Evolutionary conservation across 306 rosid species (phyloP).

Genomic region (Gynostemma pentaphyllum): DNA sequence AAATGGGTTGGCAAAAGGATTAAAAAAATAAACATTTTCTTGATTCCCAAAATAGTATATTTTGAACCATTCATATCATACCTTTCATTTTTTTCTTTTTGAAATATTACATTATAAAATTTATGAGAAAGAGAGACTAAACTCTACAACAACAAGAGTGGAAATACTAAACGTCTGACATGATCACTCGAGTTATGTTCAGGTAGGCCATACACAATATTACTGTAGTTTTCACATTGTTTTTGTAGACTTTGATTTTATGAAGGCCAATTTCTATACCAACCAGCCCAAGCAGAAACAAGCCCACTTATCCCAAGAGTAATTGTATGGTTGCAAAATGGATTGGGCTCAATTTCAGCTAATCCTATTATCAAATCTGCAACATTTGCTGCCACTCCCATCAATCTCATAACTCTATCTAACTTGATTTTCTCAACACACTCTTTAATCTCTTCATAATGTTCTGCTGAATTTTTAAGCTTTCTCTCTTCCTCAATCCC

Average conservation of each 20-base stretch:
- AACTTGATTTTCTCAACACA: conserved; percentile 34
- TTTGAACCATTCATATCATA: too few relatives aligned
- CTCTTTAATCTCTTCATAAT: conserved; percentile 15
- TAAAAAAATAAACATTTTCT: too few relatives aligned
- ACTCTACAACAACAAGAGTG: too few relatives aligned
- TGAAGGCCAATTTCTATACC: conserved; percentile 96
- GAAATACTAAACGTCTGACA: too few relatives aligned
- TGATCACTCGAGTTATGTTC: too few relatives aligned
- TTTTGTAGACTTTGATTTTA: not conserved
- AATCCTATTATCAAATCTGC: conserved; percentile 76
- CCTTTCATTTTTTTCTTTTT: too few relatives aligned
- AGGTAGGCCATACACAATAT: too few relatives aligned
- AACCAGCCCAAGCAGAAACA: conserved; percentile 99
- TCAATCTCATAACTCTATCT: conserved; percentile 82
- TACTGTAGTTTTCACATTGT: too few relatives aligned
- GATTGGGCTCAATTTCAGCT: conserved; percentile 91
- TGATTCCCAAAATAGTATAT: too few relatives aligned
- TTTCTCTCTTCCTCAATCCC: conserved; percentile 51
- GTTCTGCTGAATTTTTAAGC: conserved; percentile 18
- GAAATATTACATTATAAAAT: too few relatives aligned
- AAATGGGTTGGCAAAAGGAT: too few relatives aligned
- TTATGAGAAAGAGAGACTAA: too few relatives aligned
- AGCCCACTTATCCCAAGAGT: conserved; percentile 88
- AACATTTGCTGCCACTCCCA: conserved; percentile 84
- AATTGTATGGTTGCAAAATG: conserved; percentile 65